Evolutionary conservation across 495 filamentous ascomycete genomes (phyloP).

Genomic region (Staphylotrichum longicolle): DNA sequence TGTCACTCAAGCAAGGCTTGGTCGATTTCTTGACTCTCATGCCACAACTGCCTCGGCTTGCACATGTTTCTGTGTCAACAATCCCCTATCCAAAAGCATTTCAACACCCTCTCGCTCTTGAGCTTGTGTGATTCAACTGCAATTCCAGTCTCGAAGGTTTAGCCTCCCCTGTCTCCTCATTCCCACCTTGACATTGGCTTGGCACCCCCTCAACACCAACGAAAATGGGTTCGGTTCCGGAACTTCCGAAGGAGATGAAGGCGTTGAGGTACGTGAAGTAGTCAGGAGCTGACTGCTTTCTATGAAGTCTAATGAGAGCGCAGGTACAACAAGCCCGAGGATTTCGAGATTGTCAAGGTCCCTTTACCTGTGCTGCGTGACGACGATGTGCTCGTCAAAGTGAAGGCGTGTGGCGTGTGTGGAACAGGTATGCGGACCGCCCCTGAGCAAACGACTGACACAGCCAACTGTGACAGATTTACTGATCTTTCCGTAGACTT

Average conservation of each 20-base stretch:
- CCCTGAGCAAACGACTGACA: background rate
- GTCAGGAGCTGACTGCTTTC: no score
- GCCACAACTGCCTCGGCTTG: background rate
- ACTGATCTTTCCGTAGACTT: background rate
- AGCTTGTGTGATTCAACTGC: no score
- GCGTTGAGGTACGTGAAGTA: conserved; percentile 11
- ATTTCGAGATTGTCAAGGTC: conserved; percentile 57
- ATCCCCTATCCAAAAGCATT: background rate
- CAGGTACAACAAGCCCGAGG: conserved; percentile 62
- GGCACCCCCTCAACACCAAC: conserved; percentile 10
- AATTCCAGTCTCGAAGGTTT: no score
- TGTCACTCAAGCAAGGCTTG: background rate
- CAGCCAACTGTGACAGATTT: no score
- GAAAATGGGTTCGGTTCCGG: conserved; percentile 28
- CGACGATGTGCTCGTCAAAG: conserved; percentile 60
- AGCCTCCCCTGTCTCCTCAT: background rate
- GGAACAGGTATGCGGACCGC: conserved; percentile 50
- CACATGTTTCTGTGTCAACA: background rate
- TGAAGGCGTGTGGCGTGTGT: conserved; percentile 69
- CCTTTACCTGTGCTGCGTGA: conserved; percentile 59
- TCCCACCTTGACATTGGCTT: conserved; percentile 2
- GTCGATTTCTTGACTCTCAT: background rate
- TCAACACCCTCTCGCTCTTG: background rate
- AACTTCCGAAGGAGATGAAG: conserved; percentile 22
- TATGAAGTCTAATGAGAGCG: no score